Evolutionary conservation across 495 filamentous ascomycete genomes (phyloP), one percentile per base, ranked within the genome.

Genomic region (Hyaloscypha hepaticicola): DNA sequence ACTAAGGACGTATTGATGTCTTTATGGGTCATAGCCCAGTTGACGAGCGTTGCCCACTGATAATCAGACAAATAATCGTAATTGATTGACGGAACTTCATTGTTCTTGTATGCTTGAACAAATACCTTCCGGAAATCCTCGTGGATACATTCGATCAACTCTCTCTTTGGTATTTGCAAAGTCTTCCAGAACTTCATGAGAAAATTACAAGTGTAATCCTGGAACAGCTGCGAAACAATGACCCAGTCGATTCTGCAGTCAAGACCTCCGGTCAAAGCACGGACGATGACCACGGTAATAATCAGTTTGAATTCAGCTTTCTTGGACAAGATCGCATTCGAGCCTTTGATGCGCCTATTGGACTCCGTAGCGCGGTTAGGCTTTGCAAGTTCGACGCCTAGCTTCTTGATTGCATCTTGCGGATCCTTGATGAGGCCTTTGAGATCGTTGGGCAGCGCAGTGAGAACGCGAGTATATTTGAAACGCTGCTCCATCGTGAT

Each of bases 111-210:
- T 0, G 91, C 96, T 49, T 83, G 80, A 22, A 93, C 75, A 72
- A 91, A 97, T 19, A 79, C 79, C 33, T 86, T 80, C 66, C 92
- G 89, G 72, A 98, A 96, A 66, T 90, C 86, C n/a, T 77, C 76
- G 28, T 88, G 87, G 70, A 98, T 76, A 60, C 86, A 85, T 7
- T 88, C 79, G 49, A 96, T 82, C 27, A 85, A 82, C 11, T 82
- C 76, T 55, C 82, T 81, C 53, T 87, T 83, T 61, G 84, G 86
- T 53, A 78, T 82, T 14, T 83, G 79, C 12, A 89, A 74, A 7
- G 67, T 76, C 29, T 77, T 78, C 83, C 88, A 95, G 45, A 82
- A 79, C 22, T 84, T 84, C 55, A 83, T 78, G 9, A 96, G 75
- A 45, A 79, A 79, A 48, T 75, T 78, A 22, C 80, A 74, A 66